These are phyloP conservation scores for Diutina pseudorugosa DNA, from an alignment of 1,139 yeast genomes.

Conservation along the genomic window DNA sequence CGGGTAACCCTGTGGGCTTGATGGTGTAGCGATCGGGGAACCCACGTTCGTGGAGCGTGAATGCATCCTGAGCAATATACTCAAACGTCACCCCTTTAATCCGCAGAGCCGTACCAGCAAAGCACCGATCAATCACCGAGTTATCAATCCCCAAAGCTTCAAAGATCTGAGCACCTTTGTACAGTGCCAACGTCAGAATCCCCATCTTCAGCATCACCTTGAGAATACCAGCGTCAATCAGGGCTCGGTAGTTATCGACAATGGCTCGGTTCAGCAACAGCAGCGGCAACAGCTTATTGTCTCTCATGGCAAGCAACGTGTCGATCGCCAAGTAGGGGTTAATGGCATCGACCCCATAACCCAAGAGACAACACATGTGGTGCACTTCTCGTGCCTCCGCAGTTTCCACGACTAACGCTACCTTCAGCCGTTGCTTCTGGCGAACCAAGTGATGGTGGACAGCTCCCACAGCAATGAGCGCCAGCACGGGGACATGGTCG, in stretches of 20 bases:
- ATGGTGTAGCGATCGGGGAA: slow-evolving; percentile 68
- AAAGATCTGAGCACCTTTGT: slow-evolving; percentile 97
- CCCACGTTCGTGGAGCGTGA: slow-evolving; percentile 86
- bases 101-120: slow-evolving; percentile 95
- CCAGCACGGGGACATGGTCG: slow-evolving; percentile 67
- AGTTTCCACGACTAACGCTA: slow-evolving; percentile 81
- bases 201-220: slow-evolving; percentile 99
- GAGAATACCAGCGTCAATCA: slow-evolving; percentile 82
- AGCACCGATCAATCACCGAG: slow-evolving; percentile 89
- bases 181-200: slow-evolving; percentile 91
- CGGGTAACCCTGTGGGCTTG: slow-evolving; percentile 70
- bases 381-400: slow-evolving; percentile 98
- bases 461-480: slow-evolving; percentile 93
- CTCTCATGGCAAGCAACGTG: slow-evolving; percentile 73
- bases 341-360: slow-evolving; percentile 95
- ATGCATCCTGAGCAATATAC: slow-evolving; percentile 92
- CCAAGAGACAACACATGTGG: slow-evolving; percentile 86
- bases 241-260: slow-evolving; percentile 64
- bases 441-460: slow-evolving; percentile 94
- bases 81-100: slow-evolving; percentile 93
- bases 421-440: slow-evolving; percentile 93
- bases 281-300: slow-evolving; percentile 56
- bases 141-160: slow-evolving; percentile 95
- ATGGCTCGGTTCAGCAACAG: slow-evolving; percentile 49
- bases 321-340: slow-evolving; percentile 92